Base-by-base conservation (phyloP, 73 alveolate species). In the Paramecium pentaurelia region DNA sequence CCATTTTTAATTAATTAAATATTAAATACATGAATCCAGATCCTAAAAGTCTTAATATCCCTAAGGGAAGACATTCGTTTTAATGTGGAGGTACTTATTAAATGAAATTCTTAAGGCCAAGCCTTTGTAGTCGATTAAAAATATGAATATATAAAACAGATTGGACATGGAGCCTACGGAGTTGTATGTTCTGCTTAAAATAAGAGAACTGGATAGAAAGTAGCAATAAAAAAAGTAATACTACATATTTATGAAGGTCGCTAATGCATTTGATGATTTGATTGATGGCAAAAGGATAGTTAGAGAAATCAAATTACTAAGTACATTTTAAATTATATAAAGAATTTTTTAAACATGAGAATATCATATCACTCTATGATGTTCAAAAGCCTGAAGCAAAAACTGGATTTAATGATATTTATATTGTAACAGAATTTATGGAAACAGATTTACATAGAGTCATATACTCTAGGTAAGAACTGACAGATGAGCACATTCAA, bases 111-210 rank as follows among this genome's bases (percentile, higher is more conserved):
- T 6, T 32, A 49, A 93, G 94, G 94, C 25, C 42, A 96, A 18
- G 60, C 97, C n/a, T 97, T 97, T 58, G 96, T 86, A 8, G 98
- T 97, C 4, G 98, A 97, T 68, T 93, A 93, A 16, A 88, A 94
- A 73, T 97, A 95, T 77, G 98, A 95, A 87, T 95, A 95, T 86
- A 97, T 96, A 49, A 96, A 97, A 83, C 89, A 93, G 89, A 85
- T 97, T 38, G 98, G 99, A 14, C 94, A 94, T 60, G 99, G 99
- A 27, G 98, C 99, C 32, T 97, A 96, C 47, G 99, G 99, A 36
- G 98, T 96, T 8, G 99, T 97, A 70, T 95, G 97, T 90, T 85
- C 96, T 47, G 99, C 98, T 8, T 70, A 88, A 18, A 97, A 98
- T 94, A 95, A 93, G 58, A 96, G 96, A 92, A 93, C 94, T 40